phyloP scores from a whole-genome alignment of 352 stramenopile genomes.

The Pilasporangium apinafurcum region DNA sequence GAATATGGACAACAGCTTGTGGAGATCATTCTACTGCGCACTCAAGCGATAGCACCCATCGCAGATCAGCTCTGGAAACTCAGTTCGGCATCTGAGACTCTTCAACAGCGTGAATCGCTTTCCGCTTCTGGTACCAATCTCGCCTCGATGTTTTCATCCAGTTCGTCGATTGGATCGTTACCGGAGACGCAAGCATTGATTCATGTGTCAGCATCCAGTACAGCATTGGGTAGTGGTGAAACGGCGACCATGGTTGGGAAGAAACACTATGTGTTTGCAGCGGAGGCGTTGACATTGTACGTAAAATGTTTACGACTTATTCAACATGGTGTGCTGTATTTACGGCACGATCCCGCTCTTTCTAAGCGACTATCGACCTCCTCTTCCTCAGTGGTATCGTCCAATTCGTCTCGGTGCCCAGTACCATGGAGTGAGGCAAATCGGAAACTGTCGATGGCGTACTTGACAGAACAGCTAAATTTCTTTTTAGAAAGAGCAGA shows the following conservation, averaged over 20 bases:
- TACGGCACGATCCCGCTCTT: slow-evolving; percentile 43
- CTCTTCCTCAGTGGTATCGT: slow-evolving; percentile 11
- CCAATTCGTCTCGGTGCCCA: background rate
- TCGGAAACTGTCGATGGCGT: slow-evolving; percentile 53
- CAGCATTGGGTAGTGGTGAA: slow-evolving; percentile 20
- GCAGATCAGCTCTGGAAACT: slow-evolving; percentile 59
- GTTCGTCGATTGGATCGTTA: slow-evolving; percentile 41
- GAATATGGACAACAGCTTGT: slow-evolving; percentile 55
- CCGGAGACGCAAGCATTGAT: slow-evolving; percentile 19
- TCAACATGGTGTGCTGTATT: slow-evolving; percentile 49
- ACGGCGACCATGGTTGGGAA: slow-evolving; percentile 20
- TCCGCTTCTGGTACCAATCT: slow-evolving; percentile 25
- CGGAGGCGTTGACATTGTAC: slow-evolving; percentile 56
- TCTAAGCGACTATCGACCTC: slow-evolving; percentile 11
- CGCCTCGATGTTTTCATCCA: slow-evolving; percentile 52
- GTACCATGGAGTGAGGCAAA: slow-evolving; percentile 35
- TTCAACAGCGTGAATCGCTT: slow-evolving; percentile 11
- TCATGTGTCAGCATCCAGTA: slow-evolving; percentile 19
- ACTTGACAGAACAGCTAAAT: slow-evolving; percentile 54
- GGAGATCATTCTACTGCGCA: slow-evolving; percentile 55
- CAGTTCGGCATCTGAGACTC: slow-evolving; percentile 6
- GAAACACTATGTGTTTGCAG: slow-evolving; percentile 53
- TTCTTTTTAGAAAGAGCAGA: slow-evolving; percentile 58
- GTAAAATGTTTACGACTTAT: slow-evolving; percentile 65
- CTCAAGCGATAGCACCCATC: slow-evolving; percentile 55